Evolutionary conservation across 345 rosid genomes (phyloP), one percentile per base, ranked within the genome.

Genomic region (Conringia planisiliqua): DNA sequence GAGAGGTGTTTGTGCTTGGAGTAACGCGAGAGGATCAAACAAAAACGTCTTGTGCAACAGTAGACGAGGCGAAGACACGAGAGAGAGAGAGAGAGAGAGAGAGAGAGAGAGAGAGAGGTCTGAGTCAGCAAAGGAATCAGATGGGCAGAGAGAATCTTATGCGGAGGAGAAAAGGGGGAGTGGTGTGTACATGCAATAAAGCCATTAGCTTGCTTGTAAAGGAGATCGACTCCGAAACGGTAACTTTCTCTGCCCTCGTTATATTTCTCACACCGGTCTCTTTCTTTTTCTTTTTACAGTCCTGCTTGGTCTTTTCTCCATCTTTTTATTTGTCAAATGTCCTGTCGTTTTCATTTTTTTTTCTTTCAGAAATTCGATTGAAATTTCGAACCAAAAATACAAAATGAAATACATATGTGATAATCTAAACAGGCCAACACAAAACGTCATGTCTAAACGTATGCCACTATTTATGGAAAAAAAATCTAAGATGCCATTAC

Each of bases 91-190:
- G 20, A 20, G 54, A 52, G 51, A 16, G 66, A 18, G 55, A 32
- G 66, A 59, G 38, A 54, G 44, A 13, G 62, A 20, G 56, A 35
- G 69, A 36, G 46, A 7, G 75, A 11, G 24, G n/a, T n/a, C 32
- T 69, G 80, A 76, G 74, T 70, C 80, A 76, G 80, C 76, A 65
- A 13, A 73, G 33, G 77, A 78, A 77, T 66, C 76, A 72, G 56
- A 78, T 71, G 66, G 62, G 57, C 54, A 78, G 68, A 55, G 68
- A 57, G 72, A 68, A 78, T 73, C 81, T 73, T 61, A 61, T 61
- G 78, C 62, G 74, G 65, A 59, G 70, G 5, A 36, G 71, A 46
- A 44, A 59, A 26, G 7, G 44, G 10, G 26, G 10, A 24, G 52
- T 30, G 18, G 74, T 17, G 57, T 20, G 68, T 44, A 71, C 76